phyloP scores from a whole-genome alignment of 805 yeast species.

The Blastobotrys peoriensis region DNA sequence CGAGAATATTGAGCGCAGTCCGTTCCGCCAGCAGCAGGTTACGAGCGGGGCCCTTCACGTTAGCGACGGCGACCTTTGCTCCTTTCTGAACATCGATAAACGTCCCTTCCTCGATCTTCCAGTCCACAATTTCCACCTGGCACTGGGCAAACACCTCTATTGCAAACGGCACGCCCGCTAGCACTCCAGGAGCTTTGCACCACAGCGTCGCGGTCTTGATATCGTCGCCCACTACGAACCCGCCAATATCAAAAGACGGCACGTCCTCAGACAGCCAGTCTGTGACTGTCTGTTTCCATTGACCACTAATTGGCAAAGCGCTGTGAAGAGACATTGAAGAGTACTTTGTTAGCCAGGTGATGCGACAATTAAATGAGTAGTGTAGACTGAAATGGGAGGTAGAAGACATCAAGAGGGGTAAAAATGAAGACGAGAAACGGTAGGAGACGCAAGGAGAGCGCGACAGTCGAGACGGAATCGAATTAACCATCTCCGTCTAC shows the following conservation, averaged over 20 bases:
- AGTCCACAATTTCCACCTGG: conserved; percentile 51
- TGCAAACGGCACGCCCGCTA: conserved; percentile 87
- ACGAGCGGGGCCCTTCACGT: conserved; percentile 73
- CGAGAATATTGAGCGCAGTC: conserved; percentile 72
- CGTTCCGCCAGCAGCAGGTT: conserved; percentile 79
- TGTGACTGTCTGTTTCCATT: conserved; percentile 76
- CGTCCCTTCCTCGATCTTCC: conserved; percentile 71
- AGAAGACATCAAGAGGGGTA: no score
- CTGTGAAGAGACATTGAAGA: not conserved
- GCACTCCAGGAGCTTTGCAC: conserved; percentile 74
- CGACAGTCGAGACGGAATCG: no score
- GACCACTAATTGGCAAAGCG: conserved; percentile 60
- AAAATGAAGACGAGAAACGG: no score
- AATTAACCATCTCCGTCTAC: no score
- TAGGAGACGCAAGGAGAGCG: no score
- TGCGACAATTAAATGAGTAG: no score
- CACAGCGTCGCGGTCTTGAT: conserved; percentile 66
- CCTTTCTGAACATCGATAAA: conserved; percentile 44
- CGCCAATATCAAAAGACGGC: conserved; percentile 92
- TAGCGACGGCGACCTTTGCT: conserved; percentile 68
- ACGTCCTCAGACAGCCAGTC: conserved; percentile 80
- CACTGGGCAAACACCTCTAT: conserved; percentile 78
- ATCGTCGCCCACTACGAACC: conserved; percentile 83
- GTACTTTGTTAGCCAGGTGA: no score
- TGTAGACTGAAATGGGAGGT: no score